Conservation (phyloP, 371 early-diverging fungal genomes). For the Mortierella sp. region DNA sequence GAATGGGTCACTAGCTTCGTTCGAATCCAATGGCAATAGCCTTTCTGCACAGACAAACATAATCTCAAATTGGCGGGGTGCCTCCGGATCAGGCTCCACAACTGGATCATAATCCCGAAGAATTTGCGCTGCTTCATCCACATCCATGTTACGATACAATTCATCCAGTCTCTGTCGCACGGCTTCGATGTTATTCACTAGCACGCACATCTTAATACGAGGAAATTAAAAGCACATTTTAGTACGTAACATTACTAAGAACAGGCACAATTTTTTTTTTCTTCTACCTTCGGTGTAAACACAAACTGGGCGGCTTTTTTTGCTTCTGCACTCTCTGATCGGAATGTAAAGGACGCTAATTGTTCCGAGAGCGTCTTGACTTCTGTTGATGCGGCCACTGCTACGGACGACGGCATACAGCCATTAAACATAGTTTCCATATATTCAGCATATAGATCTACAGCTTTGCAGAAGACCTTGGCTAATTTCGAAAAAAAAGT, state of each 20-base stretch:
- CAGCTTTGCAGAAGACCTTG: slow-evolving; percentile 65
- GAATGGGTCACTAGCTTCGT: slow-evolving; percentile 78
- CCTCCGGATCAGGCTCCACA: slow-evolving; percentile 30
- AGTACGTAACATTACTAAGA: too few species aligned
- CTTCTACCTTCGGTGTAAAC: slow-evolving; percentile 66
- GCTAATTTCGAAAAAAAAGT: slow-evolving; percentile 78
- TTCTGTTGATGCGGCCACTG: slow-evolving; percentile 43
- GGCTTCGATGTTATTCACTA: slow-evolving; percentile 77
- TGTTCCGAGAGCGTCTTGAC: slow-evolving; percentile 59
- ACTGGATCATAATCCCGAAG: slow-evolving; percentile 59
- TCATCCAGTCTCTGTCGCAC: slow-evolving; percentile 72
- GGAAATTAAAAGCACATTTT: background rate
- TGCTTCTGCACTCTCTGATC: slow-evolving; percentile 58
- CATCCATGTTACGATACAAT: slow-evolving; percentile 75
- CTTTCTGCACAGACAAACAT: slow-evolving; percentile 62
- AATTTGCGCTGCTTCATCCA: slow-evolving; percentile 71
- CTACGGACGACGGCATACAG: slow-evolving; percentile 43
- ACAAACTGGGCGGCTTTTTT: slow-evolving; percentile 65
- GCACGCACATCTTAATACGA: slow-evolving; percentile 66
- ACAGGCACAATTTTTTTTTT: background rate
- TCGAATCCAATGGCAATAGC: slow-evolving; percentile 66
- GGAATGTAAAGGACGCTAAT: slow-evolving; percentile 57
- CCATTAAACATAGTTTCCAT: slow-evolving; percentile 61
- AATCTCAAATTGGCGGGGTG: slow-evolving; percentile 48
- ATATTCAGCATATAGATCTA: slow-evolving; percentile 62